These are phyloP conservation scores for Kluyveromyces sp. DNA, from an alignment of 1,139 yeast species.

Conservation along the genomic window DNA sequence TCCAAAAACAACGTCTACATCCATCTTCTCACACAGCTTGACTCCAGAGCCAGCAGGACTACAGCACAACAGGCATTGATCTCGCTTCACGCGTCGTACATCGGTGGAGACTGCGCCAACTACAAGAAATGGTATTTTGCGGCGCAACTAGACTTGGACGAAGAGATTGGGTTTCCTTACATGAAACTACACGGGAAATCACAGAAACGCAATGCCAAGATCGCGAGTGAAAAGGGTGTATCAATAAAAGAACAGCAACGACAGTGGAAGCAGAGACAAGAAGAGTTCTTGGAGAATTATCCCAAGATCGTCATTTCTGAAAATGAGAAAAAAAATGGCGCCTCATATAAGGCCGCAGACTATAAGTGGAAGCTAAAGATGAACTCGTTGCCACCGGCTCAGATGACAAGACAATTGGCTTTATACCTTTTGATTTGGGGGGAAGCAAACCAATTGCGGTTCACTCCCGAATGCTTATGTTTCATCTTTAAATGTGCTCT, in stretches of 20 bases:
- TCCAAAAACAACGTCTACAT: slow-evolving; percentile 61
- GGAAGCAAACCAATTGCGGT: slow-evolving; percentile 75
- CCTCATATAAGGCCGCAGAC: slow-evolving; percentile 46
- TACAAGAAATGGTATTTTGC: slow-evolving; percentile 73
- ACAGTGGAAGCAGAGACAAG: slow-evolving; percentile 29
- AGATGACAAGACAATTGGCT: slow-evolving; percentile 59
- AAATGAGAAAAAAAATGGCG: slow-evolving; percentile 56
- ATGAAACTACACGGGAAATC: slow-evolving; percentile 35
- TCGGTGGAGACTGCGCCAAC: slow-evolving; percentile 64
- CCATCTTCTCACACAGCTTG: slow-evolving; percentile 53
- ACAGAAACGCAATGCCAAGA: slow-evolving; percentile 30
- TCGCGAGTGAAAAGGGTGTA: slow-evolving; percentile 33
- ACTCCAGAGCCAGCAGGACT: slow-evolving; percentile 64
- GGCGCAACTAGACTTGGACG: slow-evolving; percentile 59
- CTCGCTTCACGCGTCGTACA: slow-evolving; percentile 63
- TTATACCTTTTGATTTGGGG: slow-evolving; percentile 80
- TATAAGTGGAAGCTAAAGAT: slow-evolving; percentile 58
- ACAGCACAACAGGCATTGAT: slow-evolving; percentile 47
- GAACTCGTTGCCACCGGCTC: slow-evolving; percentile 46
- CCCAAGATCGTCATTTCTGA: slow-evolving; percentile 28
- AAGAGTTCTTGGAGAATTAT: slow-evolving; percentile 28
- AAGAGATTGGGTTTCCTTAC: slow-evolving; percentile 45
- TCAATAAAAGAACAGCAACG: slow-evolving; percentile 30
- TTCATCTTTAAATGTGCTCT: slow-evolving; percentile 73
- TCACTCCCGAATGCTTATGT: slow-evolving; percentile 80